phyloP scores from a whole-genome alignment of 1,284 basidiomycete species.

The Leccinum laetum region DNA sequence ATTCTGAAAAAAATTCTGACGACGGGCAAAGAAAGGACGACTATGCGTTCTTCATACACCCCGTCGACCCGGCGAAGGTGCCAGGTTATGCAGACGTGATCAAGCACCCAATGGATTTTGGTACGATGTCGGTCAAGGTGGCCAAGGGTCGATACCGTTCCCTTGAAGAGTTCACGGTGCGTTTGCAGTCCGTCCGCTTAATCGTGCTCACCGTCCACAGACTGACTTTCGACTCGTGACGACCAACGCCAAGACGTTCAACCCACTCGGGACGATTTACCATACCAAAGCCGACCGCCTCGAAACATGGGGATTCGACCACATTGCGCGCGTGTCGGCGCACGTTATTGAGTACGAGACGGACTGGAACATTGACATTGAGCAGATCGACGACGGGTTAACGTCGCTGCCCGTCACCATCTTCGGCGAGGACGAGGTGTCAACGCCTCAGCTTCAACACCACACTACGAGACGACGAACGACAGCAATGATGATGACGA shows the following conservation, averaged over 20 bases:
- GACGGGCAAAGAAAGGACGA: slow-evolving; percentile 67
- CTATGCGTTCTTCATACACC: slow-evolving; percentile 80
- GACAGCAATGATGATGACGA: too few species aligned
- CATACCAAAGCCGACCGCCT: slow-evolving; percentile 69
- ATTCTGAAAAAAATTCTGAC: slow-evolving; percentile 5
- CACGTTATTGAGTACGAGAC: slow-evolving; percentile 79
- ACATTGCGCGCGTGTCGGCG: slow-evolving; percentile 64
- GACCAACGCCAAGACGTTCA: slow-evolving; percentile 72
- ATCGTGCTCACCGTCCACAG: slow-evolving; percentile 33
- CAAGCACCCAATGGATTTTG: slow-evolving; percentile 80
- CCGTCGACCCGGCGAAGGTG: slow-evolving; percentile 66
- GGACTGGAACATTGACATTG: slow-evolving; percentile 82
- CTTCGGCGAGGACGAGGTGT: slow-evolving; percentile 20
- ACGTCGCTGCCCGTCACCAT: slow-evolving; percentile 38
- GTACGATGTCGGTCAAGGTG: slow-evolving; percentile 74
- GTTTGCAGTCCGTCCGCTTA: slow-evolving; percentile 25
- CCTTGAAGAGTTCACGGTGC: slow-evolving; percentile 73
- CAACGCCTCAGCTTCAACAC: slow-evolving; percentile 14
- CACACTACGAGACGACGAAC: too few species aligned
- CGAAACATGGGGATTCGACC: slow-evolving; percentile 67
- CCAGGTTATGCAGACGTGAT: slow-evolving; percentile 71
- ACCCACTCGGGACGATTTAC: slow-evolving; percentile 71
- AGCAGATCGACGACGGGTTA: slow-evolving; percentile 52
- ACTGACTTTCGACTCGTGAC: slow-evolving; percentile 72
- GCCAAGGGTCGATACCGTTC: slow-evolving; percentile 66